Evolutionary conservation across 352 stramenopile species (phyloP), one percentile per base, ranked within the genome.

Genomic region (Phytophthora tubulina): DNA sequence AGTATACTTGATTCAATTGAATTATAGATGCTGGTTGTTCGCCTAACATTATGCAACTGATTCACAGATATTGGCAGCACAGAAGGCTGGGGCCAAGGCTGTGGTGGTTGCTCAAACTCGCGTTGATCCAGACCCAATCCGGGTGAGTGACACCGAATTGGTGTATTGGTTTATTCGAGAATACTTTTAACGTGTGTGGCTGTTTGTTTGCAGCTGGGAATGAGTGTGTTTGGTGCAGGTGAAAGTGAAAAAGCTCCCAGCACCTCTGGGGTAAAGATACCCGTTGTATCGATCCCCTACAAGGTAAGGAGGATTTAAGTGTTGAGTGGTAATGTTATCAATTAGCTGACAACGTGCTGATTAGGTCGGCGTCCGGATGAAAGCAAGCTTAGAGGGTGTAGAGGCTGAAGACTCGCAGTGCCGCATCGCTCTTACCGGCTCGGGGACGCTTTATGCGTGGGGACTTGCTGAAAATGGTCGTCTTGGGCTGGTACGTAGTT

Each of bases 71-170:
- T 67, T 87, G 15, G 63, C 63, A 13, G 85, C 86, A 0, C 86
- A 94, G 58, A 90, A 89, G 50, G 54, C 83, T 53, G 86, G 86
- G 2, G 85, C 83, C 3, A 88, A 89, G 31, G 86, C 86, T n/a
- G 74, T 94, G 8, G 50, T 94, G 15, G 73, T 94, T 35, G 75
- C 57, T 11, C 85, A 92, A 58, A 92, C 82, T 67, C 72, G 75
- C 1, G 78, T 92, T 13, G 81, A 89, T 10, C 72, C 80, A 15
- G 65, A 81, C 15, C 83, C 86, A 9, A 44, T 72, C 0, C 71
- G 84, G 66, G 86, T 94, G 70, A 35, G 57, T 1, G 11, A 30
- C 9, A 27, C 38, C 11, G 7, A 8, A 35, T 15, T 27, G 21
- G 9, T 31, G 11, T 17, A 39, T 14, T 57, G 27, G 4, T 21